Evolutionary conservation across 2,329 filamentous ascomycete genomes (phyloP).

Genomic region (Cytospora paraplurivora): DNA sequence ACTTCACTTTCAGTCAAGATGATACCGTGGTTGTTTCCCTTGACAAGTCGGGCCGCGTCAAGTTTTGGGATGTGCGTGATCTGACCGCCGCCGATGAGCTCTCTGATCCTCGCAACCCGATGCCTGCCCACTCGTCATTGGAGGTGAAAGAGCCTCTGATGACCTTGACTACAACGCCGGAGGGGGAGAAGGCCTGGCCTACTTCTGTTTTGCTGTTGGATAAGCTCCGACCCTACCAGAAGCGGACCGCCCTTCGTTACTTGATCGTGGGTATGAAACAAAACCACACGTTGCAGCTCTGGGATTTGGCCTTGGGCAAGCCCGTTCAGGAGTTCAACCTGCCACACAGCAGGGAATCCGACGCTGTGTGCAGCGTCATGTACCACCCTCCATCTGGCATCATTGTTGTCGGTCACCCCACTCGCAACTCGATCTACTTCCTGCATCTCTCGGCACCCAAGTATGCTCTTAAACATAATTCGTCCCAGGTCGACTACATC

Average conservation of each 20-base stretch:
- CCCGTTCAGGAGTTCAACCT: slow-evolving; percentile 97
- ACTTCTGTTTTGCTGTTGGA: slow-evolving; percentile 95
- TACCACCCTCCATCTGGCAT: slow-evolving; percentile 93
- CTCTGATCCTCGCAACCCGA: slow-evolving; percentile 52
- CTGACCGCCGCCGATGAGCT: slow-evolving; percentile 61
- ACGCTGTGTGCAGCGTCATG: slow-evolving; percentile 95
- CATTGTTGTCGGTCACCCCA: slow-evolving; percentile 93
- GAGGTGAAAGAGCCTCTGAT: slow-evolving; percentile 86
- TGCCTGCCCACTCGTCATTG: slow-evolving; percentile 60
- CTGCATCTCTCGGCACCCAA: slow-evolving; percentile 92
- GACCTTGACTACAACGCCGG: slow-evolving; percentile 82
- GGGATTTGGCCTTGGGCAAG: slow-evolving; percentile 94
- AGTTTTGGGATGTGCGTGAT: slow-evolving; percentile 96
- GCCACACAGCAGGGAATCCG: slow-evolving; percentile 92
- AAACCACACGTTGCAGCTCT: slow-evolving; percentile 96
- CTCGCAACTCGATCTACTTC: slow-evolving; percentile 96
- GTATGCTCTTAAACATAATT: slow-evolving; percentile 76
- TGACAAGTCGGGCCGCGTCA: slow-evolving; percentile 93
- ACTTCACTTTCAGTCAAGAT: slow-evolving; percentile 97
- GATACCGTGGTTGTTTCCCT: slow-evolving; percentile 92
- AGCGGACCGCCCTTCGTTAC: slow-evolving; percentile 87
- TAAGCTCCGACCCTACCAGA: slow-evolving; percentile 91
- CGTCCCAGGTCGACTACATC: slow-evolving; percentile 88
- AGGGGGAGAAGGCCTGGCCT: slow-evolving; percentile 92
- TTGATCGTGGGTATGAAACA: slow-evolving; percentile 98